Base-by-base conservation (phyloP, 1,284 basidiomycete genomes). In the Microbotryomycetes sp. region DNA sequence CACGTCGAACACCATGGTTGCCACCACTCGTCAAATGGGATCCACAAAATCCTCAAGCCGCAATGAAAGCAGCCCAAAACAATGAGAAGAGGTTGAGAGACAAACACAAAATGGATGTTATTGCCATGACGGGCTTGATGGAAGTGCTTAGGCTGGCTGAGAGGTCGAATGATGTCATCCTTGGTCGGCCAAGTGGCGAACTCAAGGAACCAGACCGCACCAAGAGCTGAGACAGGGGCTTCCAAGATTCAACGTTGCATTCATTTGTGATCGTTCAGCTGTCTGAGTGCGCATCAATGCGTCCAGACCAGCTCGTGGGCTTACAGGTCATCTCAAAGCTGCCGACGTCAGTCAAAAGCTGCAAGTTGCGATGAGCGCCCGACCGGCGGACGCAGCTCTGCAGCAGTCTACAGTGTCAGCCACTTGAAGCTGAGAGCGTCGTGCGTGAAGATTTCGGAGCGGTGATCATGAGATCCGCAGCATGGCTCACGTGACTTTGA, bases 1-100 rank as follows among this genome's bases (percentile, higher is more conserved):
- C 54, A 5, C 7, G 42, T 22, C 59, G 60, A 6, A 53, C 60
- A 3, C 51, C 49, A n/a, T 48, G 59, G 25, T 56, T 58, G 25
- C 31, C 51, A 5, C 53, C 56, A 2, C 32, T n/a, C 1, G 56
- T 65, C 54, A 19, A 9, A 29, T 66, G 65, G 65, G 45, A 66
- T 26, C 56, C 65, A 29, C 32, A 56, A n/a, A 54, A 63, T 16
- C 62, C 65, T 3, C 15, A 9, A 0, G 57, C 57, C 15, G 62
- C 62, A 5, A 5, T 19, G 0, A 59, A 53, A 14, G 49, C 52
- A 1, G n/a, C n/a, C n/a, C 42, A 22, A 16, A 46, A 49, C 4
- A 3, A 15, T 15, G n/a, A 31, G 6, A 59, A 56, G 36, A 52
- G 62, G 6, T 25, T 19, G 30, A 49, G 30, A 45, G 59, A 59